Evolutionary conservation across 371 early-diverging fungal genomes (phyloP), one percentile per base, ranked within the genome.

Genomic region (Zopfochytrium polystomum): DNA sequence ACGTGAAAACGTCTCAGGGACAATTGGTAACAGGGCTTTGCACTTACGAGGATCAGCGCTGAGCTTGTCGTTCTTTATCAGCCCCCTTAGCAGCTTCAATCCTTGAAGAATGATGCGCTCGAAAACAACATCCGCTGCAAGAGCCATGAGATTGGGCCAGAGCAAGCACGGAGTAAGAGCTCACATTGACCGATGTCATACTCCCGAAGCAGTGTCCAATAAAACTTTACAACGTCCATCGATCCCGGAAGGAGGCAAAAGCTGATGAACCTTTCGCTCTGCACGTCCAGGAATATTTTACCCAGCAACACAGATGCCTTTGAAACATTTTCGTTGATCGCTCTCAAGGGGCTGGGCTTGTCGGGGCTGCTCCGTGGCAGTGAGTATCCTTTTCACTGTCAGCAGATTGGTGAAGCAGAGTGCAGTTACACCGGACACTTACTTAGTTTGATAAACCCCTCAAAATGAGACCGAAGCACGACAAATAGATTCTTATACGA

Each of bases 201-300:
- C 11, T 11, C 42, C 42, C n/a, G 42, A 33, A 60, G 26, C 7
- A 52, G 38, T 13, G 26, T 68, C 91, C 93, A 92, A 71, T 93
- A 95, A 74, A 84, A 90, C 20, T 70, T 61, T 47, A 93, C 71
- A 26, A 93, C 82, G 43, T 79, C 80, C 2, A 85, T 68, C 53
- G 85, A 81, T 3, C 82, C 80, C 3, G 85, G 85, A 23, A 83
- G 77, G 0, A 87, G 66, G 33, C 86, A 81, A 54, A 88, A 91
- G 18, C 84, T 82, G 3, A 89, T 79, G 0, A 91, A 84, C 30
- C 90, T 85, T 7, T 78, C 63, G 45, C 83, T 83, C 71, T 86
- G 43, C 0, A 73, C 46, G 52, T 86, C 87, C 43, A 90, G 63
- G 68, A 89, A 92, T 20, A 93, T 58, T 60, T 90, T 85, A 18